phyloP scores from a whole-genome alignment of 1,139 yeast genomes.

The Taphrina wiesneri region DNA sequence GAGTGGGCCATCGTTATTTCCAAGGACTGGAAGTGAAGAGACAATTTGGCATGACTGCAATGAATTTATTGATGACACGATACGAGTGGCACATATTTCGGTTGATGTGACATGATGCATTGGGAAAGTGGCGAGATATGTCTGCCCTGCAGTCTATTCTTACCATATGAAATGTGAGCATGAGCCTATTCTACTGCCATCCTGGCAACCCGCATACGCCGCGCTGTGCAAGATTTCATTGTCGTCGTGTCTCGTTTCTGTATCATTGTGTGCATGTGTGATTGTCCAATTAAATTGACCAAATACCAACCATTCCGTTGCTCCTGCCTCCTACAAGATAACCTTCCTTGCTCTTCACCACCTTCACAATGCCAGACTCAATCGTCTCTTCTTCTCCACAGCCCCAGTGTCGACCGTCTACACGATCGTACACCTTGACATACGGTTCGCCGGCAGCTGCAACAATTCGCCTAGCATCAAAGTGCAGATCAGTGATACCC shows the following conservation, averaged over 20 bases:
- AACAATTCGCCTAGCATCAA: slow-evolving; percentile 59
- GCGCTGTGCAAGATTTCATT: neutral
- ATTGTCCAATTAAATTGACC: slow-evolving; percentile 46
- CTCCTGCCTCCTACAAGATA: slow-evolving; percentile 63
- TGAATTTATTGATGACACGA: neutral
- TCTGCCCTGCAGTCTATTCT: neutral
- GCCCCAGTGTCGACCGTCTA: slow-evolving; percentile 55
- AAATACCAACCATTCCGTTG: slow-evolving; percentile 60
- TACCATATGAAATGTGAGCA: too few relatives aligned
- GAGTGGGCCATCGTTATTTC: slow-evolving; percentile 87
- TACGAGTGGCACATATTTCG: too few relatives aligned
- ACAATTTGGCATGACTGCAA: neutral
- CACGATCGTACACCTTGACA: slow-evolving; percentile 60
- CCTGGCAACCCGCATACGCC: neutral
- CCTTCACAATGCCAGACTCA: slow-evolving; percentile 44
- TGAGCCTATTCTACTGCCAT: neutral
- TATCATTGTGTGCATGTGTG: neutral
- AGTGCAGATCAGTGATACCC: slow-evolving; percentile 56
- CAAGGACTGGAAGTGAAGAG: slow-evolving; percentile 45
- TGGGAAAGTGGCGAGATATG: neutral
- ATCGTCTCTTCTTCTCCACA: slow-evolving; percentile 51
- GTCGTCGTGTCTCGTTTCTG: neutral
- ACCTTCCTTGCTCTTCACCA: slow-evolving; percentile 59
- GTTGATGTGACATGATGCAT: too few relatives aligned
- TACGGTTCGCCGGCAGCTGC: slow-evolving; percentile 54